phyloP scores from a whole-genome alignment of 2,329 filamentous ascomycete genomes.

The Cladosporium sp. region DNA sequence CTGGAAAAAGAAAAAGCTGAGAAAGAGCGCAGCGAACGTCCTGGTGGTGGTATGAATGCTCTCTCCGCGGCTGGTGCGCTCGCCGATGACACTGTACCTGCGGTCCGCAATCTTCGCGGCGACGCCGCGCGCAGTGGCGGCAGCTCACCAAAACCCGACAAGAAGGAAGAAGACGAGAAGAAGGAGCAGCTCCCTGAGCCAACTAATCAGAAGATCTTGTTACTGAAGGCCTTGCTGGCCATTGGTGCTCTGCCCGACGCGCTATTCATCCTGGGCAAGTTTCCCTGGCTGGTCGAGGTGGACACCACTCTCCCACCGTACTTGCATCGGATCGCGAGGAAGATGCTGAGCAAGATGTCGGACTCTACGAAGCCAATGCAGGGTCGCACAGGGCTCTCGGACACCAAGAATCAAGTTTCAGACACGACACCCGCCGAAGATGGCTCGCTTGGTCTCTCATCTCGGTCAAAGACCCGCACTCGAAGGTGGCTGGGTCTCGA shows the following conservation, averaged over 20 bases:
- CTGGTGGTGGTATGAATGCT: slow-evolving; percentile 70
- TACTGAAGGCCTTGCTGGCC: slow-evolving; percentile 78
- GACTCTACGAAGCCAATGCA: slow-evolving; percentile 44
- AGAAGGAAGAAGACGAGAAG: slow-evolving; percentile 40
- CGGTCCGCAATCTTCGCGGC: slow-evolving; percentile 36
- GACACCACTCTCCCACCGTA: slow-evolving; percentile 75
- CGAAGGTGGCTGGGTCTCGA: slow-evolving; percentile 77
- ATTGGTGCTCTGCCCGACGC: slow-evolving; percentile 92
- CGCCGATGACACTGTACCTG: slow-evolving; percentile 66
- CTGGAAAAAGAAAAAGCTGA: slow-evolving; percentile 72
- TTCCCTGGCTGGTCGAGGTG: slow-evolving; percentile 84
- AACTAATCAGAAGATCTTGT: slow-evolving; percentile 76
- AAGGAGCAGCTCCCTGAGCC: slow-evolving; percentile 61
- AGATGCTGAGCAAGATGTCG: slow-evolving; percentile 74
- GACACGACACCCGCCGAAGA: slow-evolving; percentile 66
- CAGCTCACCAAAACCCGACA: slow-evolving; percentile 35
- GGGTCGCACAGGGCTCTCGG: slow-evolving; percentile 37
- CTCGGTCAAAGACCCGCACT: slow-evolving; percentile 41
- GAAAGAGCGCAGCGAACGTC: slow-evolving; percentile 63
- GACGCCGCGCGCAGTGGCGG: slow-evolving; percentile 41
- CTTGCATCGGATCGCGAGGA: slow-evolving; percentile 77
- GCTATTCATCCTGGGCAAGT: slow-evolving; percentile 83
- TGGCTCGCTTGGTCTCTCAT: slow-evolving; percentile 55
- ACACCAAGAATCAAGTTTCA: slow-evolving; percentile 43
- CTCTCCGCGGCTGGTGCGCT: slow-evolving; percentile 81